phyloP scores from a whole-genome alignment of 176 grass and related monocot species.

The Aegilops sharonensis region DNA sequence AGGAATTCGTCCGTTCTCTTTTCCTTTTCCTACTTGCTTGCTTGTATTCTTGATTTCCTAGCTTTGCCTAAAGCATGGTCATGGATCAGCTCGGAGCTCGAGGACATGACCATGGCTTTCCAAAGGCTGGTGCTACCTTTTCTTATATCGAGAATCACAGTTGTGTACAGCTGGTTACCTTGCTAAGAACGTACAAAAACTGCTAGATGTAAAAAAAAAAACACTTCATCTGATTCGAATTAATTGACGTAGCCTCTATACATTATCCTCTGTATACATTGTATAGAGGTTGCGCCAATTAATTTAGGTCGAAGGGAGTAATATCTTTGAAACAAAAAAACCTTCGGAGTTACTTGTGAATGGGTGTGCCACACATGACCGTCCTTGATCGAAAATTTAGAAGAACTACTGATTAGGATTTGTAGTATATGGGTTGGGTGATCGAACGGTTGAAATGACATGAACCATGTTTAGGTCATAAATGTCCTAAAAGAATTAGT shows the following conservation, averaged over 20 bases:
- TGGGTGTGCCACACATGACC: not conserved
- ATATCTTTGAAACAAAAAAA: not conserved
- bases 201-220: not conserved
- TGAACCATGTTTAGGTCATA: no score
- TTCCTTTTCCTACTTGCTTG: constrained; percentile 24
- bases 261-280: no score
- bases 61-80: constrained; percentile 51
- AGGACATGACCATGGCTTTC: constrained; percentile 41
- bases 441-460: no score
- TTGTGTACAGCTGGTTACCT: constrained; percentile 12
- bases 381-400: not conserved
- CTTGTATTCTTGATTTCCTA: constrained; percentile 33
- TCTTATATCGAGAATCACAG: constrained; percentile 23
- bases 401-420: no score
- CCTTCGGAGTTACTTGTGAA: not conserved
- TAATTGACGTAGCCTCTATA: no score
- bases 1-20: constrained; percentile 17
- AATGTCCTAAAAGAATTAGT: no score
- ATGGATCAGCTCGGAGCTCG: constrained; percentile 57
- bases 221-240: no score
- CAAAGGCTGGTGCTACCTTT: constrained; percentile 38
- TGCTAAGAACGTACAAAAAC: not conserved
- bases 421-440: no score
- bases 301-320: no score
- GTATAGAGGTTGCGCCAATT: no score